A percentile compares a stretch with the other conserved stretches of the same genome.
phyloP scores from a whole-genome alignment of 495 filamentous ascomycete genomes.

The Neurospora tetrasperma region DNA sequence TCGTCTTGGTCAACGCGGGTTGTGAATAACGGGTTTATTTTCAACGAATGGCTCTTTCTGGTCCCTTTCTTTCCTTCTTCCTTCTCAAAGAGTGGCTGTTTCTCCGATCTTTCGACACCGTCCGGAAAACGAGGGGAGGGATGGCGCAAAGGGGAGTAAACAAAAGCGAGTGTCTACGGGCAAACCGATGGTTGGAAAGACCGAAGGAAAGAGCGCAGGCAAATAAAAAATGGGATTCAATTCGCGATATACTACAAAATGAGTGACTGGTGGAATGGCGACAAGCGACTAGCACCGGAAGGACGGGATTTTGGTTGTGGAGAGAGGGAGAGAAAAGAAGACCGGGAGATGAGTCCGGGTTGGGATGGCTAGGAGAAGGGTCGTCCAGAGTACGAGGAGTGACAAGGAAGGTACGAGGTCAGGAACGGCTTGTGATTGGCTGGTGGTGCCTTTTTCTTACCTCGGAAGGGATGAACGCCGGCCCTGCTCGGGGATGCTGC shows the following conservation, averaged over 20 bases:
- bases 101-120: background rate
- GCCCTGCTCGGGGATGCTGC: background rate
- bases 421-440: background rate
- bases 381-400: background rate
- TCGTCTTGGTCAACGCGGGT: background rate
- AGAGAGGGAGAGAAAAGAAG: background rate
- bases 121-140: background rate
- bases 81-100: conserved; percentile 13
- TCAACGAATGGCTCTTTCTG: conserved; percentile 1
- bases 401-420: background rate
- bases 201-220: background rate
- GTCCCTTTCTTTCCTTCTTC: background rate
- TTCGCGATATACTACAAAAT: background rate
- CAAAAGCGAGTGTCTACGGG: background rate
- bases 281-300: background rate
- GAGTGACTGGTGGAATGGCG: background rate
- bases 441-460: background rate
- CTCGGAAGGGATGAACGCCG: background rate
- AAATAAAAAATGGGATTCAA: background rate
- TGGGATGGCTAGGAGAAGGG: background rate
- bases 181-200: background rate
- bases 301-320: background rate
- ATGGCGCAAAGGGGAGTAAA: background rate
- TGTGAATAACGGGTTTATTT: background rate
- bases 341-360: background rate